phyloP scores from a whole-genome alignment of 306 rosid genomes.

The Acacia melanoxylon region DNA sequence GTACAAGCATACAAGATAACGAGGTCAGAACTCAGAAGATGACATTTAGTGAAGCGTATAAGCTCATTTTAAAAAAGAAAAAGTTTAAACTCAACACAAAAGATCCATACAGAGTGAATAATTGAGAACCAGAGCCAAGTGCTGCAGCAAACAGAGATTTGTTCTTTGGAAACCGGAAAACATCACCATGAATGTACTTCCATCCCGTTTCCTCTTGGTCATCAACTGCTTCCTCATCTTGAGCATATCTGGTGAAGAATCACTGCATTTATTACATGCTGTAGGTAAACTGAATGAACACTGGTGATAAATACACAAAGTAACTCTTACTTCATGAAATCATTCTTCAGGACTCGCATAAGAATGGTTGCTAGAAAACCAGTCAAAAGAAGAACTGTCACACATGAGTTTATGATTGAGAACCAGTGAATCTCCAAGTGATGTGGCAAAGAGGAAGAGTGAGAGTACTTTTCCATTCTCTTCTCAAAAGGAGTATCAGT shows the following conservation, averaged over 20 bases:
- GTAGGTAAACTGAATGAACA: constrained; percentile 4
- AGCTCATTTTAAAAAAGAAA: background rate
- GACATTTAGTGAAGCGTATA: constrained; percentile 19
- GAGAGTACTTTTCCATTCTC: constrained; percentile 96
- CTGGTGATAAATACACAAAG: constrained; percentile 12
- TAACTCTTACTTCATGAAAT: constrained; percentile 87
- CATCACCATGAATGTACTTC: constrained; percentile 98
- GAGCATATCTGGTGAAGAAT: constrained; percentile 68
- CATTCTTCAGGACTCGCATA: constrained; percentile 97
- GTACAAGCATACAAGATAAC: constrained; percentile 39
- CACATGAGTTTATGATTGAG: constrained; percentile 95
- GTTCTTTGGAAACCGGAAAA: constrained; percentile 84
- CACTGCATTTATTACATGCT: constrained; percentile 4
- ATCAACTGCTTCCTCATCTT: constrained; percentile 98
- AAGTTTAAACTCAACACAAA: constrained; percentile 8
- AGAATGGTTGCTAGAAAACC: constrained; percentile 97
- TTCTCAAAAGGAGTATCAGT: constrained; percentile 78
- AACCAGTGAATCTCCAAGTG: constrained; percentile 99
- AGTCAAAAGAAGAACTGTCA: constrained; percentile 94
- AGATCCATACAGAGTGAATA: constrained; percentile 83
- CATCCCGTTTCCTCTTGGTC: constrained; percentile 99
- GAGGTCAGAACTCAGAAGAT: constrained; percentile 19
- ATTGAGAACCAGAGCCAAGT: constrained; percentile 94
- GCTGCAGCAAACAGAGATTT: constrained; percentile 91
- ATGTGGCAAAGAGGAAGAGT: constrained; percentile 91